phyloP scores from a whole-genome alignment of 805 yeast genomes.

The Yarrowia sp. region DNA sequence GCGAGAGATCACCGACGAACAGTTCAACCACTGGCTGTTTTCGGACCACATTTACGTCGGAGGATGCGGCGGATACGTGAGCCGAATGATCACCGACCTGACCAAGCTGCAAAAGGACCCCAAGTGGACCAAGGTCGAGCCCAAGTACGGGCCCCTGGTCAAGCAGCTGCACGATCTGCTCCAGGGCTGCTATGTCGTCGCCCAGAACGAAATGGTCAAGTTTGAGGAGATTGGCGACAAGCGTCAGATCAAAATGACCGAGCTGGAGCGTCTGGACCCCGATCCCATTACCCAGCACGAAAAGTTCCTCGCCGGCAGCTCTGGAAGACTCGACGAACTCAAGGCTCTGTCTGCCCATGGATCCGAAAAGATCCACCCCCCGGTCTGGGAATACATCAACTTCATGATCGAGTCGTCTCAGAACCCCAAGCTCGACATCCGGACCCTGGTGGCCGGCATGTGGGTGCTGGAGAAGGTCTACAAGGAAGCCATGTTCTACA shows the following conservation, averaged over 20 bases:
- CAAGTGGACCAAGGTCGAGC: conserved; percentile 28
- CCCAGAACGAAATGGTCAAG: conserved; percentile 32
- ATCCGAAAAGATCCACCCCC: conserved; percentile 31
- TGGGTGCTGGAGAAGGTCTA: conserved; percentile 37
- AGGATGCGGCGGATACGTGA: conserved; percentile 16
- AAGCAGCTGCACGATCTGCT: conserved; percentile 5
- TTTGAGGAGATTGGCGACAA: conserved; percentile 29
- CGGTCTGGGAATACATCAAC: conserved; percentile 35
- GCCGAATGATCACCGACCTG: conserved; percentile 25
- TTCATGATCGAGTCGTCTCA: conserved; percentile 26
- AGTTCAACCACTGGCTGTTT: conserved; percentile 35
- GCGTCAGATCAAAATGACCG: conserved; percentile 30
- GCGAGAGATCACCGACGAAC: conserved; percentile 24
- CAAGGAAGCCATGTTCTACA: conserved; percentile 38
- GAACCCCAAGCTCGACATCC: conserved; percentile 9
- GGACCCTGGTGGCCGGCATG: conserved; percentile 33
- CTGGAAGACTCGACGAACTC: neutral
- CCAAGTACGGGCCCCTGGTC: conserved; percentile 18
- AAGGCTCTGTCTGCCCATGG: conserved; percentile 14
- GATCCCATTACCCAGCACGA: conserved; percentile 13
- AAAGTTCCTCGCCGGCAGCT: neutral
- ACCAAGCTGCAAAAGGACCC: neutral
- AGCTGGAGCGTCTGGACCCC: conserved; percentile 17
- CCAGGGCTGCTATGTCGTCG: conserved; percentile 5
- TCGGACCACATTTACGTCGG: conserved; percentile 34